These are phyloP conservation scores for Mitragyna speciosa DNA, from an alignment of 257 asterid genomes.

Conservation along the genomic window DNA sequence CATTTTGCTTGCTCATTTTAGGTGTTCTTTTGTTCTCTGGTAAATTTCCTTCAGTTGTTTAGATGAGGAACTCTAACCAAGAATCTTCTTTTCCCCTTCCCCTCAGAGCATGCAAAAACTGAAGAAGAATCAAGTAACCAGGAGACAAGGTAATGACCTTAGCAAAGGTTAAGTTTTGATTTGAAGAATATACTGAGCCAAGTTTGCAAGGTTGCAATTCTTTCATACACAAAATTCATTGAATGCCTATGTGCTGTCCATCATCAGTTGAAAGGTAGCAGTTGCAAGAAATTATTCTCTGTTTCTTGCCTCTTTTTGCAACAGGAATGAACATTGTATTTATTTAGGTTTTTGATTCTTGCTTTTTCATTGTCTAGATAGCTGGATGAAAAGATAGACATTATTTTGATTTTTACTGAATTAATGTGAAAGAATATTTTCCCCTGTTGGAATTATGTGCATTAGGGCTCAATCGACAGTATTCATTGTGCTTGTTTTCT, in stretches of 20 bases:
- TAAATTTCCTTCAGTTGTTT: not conserved
- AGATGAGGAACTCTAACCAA: not conserved
- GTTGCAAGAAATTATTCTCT: constrained; percentile 9
- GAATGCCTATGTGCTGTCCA: constrained; percentile 12
- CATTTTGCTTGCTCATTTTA: not conserved
- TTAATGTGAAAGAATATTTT: not conserved
- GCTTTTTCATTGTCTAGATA: not conserved
- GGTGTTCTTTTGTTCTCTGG: not conserved
- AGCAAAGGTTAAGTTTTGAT: constrained; percentile 20
- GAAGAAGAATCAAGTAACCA: constrained; percentile 29
- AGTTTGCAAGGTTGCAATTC: constrained; percentile 20
- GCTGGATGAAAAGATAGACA: constrained; percentile 18
- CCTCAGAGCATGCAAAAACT: constrained; percentile 37
- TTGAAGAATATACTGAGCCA: constrained; percentile 18
- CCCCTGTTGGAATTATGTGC: not conserved
- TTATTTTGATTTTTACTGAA: constrained; percentile 18
- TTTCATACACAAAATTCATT: constrained; percentile 19
- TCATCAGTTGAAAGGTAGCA: constrained; percentile 4
- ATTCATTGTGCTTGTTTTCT: not conserved
- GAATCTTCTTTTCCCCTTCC: not conserved
- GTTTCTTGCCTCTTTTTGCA: constrained; percentile 15
- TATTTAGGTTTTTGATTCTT: constrained; percentile 24
- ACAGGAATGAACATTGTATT: constrained; percentile 24
- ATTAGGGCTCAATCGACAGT: not conserved
- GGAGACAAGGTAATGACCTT: constrained; percentile 22